Base-by-base conservation (phyloP, 768 basidiomycete species). In the Leccinum disarticulatum region DNA sequence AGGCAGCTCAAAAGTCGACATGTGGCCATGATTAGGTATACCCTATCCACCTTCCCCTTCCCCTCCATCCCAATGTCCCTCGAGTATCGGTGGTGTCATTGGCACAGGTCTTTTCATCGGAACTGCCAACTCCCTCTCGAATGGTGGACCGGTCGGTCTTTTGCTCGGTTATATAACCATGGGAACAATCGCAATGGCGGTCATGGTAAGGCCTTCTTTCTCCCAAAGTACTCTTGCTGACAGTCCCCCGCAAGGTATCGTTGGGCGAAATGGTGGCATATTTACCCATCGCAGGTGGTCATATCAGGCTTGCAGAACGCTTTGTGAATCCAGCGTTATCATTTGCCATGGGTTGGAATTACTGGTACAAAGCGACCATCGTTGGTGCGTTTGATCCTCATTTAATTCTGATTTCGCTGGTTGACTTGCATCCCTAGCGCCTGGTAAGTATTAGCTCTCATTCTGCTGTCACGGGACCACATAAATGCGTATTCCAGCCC, bases 321-420 rank as follows among this genome's bases (percentile, higher is more conserved):
- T 94, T 93, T 66, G 87, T 93, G 7, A 83, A 91, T 61, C 87
- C 84, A 14, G 87, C 89, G 2, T 76, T 90, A 61, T 87, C 89
- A 27, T 77, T 77, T 47, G 67, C 79, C 9, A 77, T 80, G 80
- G 81, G 80, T 25, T 83, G 81, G 80, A 84, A 82, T 63, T 83
- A 82, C 62, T 82, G 81, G 81, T 73, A 74, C 27, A 69, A 67
- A 60, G 67, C 70, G 72, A 63, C 59, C 4, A 68, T 68, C 51
- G 56, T 65, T 19, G 70, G 67, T 48, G 25, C 7, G 22, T 25
- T 48, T 15, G 22, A 13, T 48, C 25, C 25, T 70, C 8, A 0
- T 15, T 49, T 14, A 8, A 8, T 49, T 27, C 6, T 27, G 8
- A 8, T 17, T 27, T 15, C 48, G 15, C 14, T 49, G 27, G 19